Conservation (phyloP, 345 rosid species). For the Eucalyptus camaldulensis region DNA sequence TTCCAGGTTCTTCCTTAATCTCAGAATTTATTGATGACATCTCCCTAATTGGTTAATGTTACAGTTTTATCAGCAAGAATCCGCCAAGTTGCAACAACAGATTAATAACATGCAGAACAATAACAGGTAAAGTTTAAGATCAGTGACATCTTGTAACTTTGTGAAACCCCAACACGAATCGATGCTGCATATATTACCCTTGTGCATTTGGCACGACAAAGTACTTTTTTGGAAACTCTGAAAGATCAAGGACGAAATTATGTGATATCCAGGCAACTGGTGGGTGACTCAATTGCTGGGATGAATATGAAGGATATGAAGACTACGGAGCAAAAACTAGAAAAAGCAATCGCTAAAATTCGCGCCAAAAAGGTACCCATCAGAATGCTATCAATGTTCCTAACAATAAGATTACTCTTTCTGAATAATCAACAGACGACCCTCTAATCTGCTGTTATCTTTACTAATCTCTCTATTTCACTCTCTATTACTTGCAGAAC, state of each 20-base stretch:
- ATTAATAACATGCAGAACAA: slow-evolving; percentile 57
- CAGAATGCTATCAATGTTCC: neutral
- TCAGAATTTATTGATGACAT: neutral
- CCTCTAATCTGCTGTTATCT: neutral
- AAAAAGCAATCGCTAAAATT: slow-evolving; percentile 70
- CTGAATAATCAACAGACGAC: neutral
- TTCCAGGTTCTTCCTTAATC: neutral
- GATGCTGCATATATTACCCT: neutral
- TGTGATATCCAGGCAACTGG: slow-evolving; percentile 44
- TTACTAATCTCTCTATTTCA: neutral
- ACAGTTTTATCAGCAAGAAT: slow-evolving; percentile 89
- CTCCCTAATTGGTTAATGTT: neutral
- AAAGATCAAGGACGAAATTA: neutral
- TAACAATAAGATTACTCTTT: neutral
- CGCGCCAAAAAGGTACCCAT: slow-evolving; percentile 78
- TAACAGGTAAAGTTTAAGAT: slow-evolving; percentile 38
- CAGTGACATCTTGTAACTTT: neutral
- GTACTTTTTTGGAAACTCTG: neutral
- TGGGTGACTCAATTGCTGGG: slow-evolving; percentile 59
- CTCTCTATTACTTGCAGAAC: slow-evolving; percentile 28
- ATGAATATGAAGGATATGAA: slow-evolving; percentile 50
- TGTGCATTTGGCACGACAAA: neutral
- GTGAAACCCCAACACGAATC: neutral
- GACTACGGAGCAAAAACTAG: slow-evolving; percentile 53
- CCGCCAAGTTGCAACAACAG: slow-evolving; percentile 53